Base-by-base conservation (phyloP, 345 rosid species). In the Populus deltoides region DNA sequence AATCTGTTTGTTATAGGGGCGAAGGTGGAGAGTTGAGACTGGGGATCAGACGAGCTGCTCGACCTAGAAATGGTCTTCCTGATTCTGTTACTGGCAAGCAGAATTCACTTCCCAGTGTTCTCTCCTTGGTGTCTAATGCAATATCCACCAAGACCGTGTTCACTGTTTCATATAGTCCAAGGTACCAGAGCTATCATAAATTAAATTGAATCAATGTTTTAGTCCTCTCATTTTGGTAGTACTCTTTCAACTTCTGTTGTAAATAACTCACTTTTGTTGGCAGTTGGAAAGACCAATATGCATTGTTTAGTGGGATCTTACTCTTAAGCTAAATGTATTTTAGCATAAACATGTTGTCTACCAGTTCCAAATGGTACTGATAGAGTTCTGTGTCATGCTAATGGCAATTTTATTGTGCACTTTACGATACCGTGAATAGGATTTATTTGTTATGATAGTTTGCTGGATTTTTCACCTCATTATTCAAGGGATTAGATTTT, bases 41-140 rank as follows among this genome's bases (percentile, higher is more conserved):
- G 82, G 98, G 98, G 63, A 87, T 93, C 73, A 88, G 98, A 88
- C 88, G 92, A 85, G 86, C 89, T 76, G 76, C 85, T 79, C 88
- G 97, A 74, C 98, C 94, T n/a, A 83, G 86, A 80, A 89, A 88
- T 73, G 91, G 86, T 66, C 91, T 93, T 87, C 98, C 97, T 66
- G 91, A 84, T 78, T 87, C 97, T 33, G 71, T 89, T 77, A 66
- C 86, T 57, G 74, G 85, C 65, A 88, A 92, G 80, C 91, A 84
- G 78, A 90, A 84, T 79, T 87, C 91, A 4, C 80, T 70, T 76
- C 83, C 86, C 7, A 80, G 75, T 72, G 77, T 88, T 82, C 92
- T 94, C 68, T 89, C 97, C 33, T 75, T 76, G 12, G 95, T 88
- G 75, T 90, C 91, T 75, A 86, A 86, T 85, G 97, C 97, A 73